A percentile compares a stretch with the other conserved stretches of the same genome.
Evolutionary conservation across 345 rosid genomes (phyloP).

Genomic region (Murraya koenigii): DNA sequence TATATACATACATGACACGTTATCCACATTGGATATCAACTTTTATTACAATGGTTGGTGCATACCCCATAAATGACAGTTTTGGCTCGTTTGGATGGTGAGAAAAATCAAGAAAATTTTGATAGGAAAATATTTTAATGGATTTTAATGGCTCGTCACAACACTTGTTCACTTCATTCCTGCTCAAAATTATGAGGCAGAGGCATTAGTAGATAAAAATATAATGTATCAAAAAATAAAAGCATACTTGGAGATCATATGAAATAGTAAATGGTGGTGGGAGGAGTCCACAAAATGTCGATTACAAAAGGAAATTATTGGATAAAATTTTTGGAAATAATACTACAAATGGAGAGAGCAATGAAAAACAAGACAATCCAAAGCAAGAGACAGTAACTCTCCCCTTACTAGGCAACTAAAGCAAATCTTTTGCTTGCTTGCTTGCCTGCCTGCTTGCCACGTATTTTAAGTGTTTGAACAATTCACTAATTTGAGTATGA

Average conservation of each 20-base stretch:
- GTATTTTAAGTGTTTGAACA: background rate
- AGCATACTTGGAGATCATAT: background rate
- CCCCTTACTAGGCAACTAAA: constrained; percentile 31
- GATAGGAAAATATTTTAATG: background rate
- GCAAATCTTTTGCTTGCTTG: constrained; percentile 20
- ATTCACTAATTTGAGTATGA: constrained; percentile 11
- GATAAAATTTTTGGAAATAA: background rate
- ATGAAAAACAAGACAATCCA: background rate
- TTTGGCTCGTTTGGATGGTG: background rate
- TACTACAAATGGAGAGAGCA: background rate
- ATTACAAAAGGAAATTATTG: constrained; percentile 13
- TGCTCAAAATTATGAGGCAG: background rate
- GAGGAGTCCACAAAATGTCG: constrained; percentile 5
- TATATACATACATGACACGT: too few relatives aligned
- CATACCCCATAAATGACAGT: background rate
- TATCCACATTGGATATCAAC: background rate
- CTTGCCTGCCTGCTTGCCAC: constrained; percentile 26
- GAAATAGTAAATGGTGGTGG: background rate
- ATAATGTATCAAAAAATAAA: background rate
- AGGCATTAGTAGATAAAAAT: background rate
- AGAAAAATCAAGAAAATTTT: background rate
- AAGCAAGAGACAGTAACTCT: constrained; percentile 14
- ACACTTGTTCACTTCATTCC: background rate
- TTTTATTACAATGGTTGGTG: background rate
- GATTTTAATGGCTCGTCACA: background rate